Evolutionary conservation across 2,329 filamentous ascomycete species (phyloP).

Genomic region (Leptographium radiaticola): DNA sequence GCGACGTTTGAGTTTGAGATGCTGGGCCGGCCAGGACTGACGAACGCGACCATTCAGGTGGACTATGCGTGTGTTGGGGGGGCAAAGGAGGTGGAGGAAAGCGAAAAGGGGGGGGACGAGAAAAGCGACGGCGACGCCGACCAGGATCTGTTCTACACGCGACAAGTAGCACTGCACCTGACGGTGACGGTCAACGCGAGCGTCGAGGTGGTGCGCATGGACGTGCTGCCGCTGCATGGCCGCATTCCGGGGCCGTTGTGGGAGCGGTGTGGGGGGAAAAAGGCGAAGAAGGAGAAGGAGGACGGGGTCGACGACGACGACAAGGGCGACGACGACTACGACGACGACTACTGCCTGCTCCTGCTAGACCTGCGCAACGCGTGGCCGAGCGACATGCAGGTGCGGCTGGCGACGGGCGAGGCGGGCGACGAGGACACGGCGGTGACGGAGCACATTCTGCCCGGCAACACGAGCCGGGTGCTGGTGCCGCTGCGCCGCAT

Average conservation of each 20-base stretch:
- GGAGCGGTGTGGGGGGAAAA: constrained; percentile 18
- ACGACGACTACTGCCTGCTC: constrained; percentile 60
- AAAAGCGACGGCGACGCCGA: too few relatives aligned
- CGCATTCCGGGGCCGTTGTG: constrained; percentile 51
- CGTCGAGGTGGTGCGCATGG: constrained; percentile 67
- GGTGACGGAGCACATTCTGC: constrained; percentile 45
- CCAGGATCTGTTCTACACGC: constrained; percentile 56
- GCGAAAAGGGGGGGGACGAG: constrained; percentile 49
- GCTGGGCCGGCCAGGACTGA: constrained; percentile 73
- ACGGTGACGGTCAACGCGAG: constrained; percentile 87
- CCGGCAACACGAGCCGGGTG: constrained; percentile 59
- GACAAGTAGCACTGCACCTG: constrained; percentile 68
- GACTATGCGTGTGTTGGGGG: constrained; percentile 77
- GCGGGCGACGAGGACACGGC: constrained; percentile 29
- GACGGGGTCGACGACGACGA: constrained; percentile 23
- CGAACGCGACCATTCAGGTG: constrained; percentile 65
- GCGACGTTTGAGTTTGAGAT: constrained; percentile 73
- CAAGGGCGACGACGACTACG: not conserved
- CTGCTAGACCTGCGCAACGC: constrained; percentile 78
- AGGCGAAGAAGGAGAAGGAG: not conserved
- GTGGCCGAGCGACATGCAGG: constrained; percentile 68
- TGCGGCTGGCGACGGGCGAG: constrained; percentile 37
- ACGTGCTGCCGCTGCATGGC: constrained; percentile 61
- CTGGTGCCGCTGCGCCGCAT: constrained; percentile 65
- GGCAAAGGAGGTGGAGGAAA: constrained; percentile 50